Conservation (phyloP, 768 basidiomycete species). For the Kwoniella pini region DNA sequence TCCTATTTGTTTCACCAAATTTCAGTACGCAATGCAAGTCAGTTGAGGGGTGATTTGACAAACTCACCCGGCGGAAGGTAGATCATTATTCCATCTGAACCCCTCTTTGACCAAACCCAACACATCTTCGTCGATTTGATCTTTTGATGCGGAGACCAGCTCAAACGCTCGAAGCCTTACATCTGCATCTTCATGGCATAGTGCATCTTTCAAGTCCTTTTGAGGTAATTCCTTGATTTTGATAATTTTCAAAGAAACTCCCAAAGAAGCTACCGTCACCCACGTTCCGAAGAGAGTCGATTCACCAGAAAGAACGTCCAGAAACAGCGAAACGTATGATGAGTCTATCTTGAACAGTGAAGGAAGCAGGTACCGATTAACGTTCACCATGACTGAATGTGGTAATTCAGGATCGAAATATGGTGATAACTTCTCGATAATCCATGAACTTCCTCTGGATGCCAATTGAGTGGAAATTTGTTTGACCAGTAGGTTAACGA, state of each 20-base stretch:
- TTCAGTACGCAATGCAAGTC: too few relatives aligned
- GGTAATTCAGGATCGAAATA: conserved; percentile 21
- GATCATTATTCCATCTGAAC: conserved; percentile 22
- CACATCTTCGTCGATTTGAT: conserved; percentile 6
- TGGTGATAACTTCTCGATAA: conserved; percentile 26
- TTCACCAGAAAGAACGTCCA: conserved; percentile 7
- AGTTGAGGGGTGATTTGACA: too few relatives aligned
- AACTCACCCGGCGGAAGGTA: conserved; percentile 38
- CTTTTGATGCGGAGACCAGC: conserved; percentile 30
- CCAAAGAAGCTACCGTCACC: conserved; percentile 39
- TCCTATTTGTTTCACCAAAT: conserved; percentile 6
- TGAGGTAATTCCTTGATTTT: conserved; percentile 25
- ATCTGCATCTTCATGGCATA: conserved; percentile 31
- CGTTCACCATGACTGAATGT: conserved; percentile 17
- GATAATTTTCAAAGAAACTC: conserved; percentile 25
- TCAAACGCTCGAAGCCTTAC: conserved; percentile 38
- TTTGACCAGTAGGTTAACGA: conserved; percentile 21
- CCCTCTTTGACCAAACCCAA: conserved; percentile 31
- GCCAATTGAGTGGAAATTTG: neutral
- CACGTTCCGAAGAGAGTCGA: conserved; percentile 29
- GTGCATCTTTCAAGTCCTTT: conserved; percentile 22
- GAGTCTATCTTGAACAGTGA: conserved; percentile 30
- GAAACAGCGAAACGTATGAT: neutral
- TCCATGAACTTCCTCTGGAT: neutral
- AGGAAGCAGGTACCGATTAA: conserved; percentile 46